Conservation (phyloP, 2,329 filamentous ascomycete species). For the Penicillium sp. region DNA sequence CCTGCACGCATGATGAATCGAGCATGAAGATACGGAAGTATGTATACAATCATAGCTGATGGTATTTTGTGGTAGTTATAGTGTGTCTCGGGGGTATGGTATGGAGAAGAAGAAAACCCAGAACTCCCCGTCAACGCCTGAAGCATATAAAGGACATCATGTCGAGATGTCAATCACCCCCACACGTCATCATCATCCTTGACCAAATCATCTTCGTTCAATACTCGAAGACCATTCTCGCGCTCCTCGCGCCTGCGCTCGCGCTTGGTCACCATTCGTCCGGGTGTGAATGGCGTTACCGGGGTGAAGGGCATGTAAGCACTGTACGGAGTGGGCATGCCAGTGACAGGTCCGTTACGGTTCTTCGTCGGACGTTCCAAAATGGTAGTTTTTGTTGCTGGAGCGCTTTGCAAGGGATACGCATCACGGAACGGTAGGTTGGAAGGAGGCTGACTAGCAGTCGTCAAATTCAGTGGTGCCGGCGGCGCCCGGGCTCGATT, state of each 20-base stretch:
- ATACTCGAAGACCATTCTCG: conserved; percentile 46
- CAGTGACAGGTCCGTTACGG: conserved; percentile 46
- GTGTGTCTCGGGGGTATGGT: background rate
- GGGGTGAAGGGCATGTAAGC: conserved; percentile 55
- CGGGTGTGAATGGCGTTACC: conserved; percentile 52
- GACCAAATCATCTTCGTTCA: conserved; percentile 51
- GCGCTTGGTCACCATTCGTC: conserved; percentile 47
- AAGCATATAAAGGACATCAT: background rate
- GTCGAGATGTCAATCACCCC: conserved; percentile 31
- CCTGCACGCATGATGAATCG: background rate
- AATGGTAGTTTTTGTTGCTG: conserved; percentile 52
- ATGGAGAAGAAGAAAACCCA: background rate
- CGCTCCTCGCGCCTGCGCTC: conserved; percentile 46
- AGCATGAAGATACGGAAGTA: conserved; percentile 45
- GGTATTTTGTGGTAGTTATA: background rate
- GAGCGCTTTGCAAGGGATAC: conserved; percentile 46
- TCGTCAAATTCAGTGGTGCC: conserved; percentile 33
- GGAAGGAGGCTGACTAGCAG: conserved; percentile 36
- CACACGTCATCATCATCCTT: conserved; percentile 50
- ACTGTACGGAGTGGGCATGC: conserved; percentile 52
- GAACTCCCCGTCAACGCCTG: background rate
- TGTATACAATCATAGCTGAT: conserved; percentile 28
- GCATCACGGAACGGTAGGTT: conserved; percentile 49
- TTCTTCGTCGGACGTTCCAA: conserved; percentile 45
- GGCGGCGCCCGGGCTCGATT: conserved; percentile 30